phyloP scores from a whole-genome alignment of 139 green algal species.

The Asterochloris sp. region DNA sequence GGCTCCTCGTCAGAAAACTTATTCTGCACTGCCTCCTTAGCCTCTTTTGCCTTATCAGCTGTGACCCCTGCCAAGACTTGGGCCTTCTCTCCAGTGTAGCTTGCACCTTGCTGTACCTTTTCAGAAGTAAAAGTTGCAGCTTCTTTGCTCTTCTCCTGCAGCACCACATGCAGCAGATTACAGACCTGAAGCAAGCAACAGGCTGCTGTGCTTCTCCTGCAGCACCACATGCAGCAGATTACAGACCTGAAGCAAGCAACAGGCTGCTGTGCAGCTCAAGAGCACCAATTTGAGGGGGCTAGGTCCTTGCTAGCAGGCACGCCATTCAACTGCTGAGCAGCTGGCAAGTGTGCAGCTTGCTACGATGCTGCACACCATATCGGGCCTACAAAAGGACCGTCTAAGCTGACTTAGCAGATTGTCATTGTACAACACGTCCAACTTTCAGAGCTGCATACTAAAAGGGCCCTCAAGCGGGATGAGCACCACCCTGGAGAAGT shows the following conservation, averaged over 20 bases:
- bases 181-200: not conserved
- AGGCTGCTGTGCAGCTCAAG: not conserved
- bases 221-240: not conserved
- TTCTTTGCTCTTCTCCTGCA: slow-evolving; percentile 14
- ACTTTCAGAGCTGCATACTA: no score
- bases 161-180: not conserved
- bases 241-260: not conserved
- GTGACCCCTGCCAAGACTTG: not conserved
- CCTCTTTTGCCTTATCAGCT: not conserved
- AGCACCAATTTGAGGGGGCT: no score
- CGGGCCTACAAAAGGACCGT: no score
- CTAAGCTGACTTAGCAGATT: no score
- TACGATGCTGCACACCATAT: no score
- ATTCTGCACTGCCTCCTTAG: slow-evolving; percentile 18
- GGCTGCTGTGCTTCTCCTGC: slow-evolving; percentile 1
- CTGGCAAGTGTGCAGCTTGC: no score
- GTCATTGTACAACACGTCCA: no score
- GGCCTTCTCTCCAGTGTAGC: not conserved
- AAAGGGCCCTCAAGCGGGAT: no score
- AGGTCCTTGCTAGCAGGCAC: no score
- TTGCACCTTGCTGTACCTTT: not conserved
- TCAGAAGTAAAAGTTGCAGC: not conserved
- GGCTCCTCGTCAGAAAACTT: not conserved
- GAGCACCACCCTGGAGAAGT: no score
- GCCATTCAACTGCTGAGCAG: no score